These are phyloP conservation scores for Friedmanniomyces simplex DNA, from an alignment of 495 filamentous ascomycete species.

Conservation along the genomic window DNA sequence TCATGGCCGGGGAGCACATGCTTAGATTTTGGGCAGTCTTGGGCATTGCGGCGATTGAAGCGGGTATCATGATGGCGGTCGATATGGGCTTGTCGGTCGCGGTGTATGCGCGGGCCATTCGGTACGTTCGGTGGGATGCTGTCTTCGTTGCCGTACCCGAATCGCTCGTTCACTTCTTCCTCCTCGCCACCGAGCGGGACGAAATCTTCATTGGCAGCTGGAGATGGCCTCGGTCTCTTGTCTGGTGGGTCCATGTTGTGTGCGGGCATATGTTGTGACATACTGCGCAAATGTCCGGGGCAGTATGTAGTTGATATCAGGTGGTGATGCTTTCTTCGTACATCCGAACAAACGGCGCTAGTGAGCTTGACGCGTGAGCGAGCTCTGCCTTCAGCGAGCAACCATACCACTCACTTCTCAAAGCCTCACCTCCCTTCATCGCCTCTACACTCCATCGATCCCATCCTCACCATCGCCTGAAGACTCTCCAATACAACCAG, in stretches of 20 bases:
- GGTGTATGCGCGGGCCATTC: neutral
- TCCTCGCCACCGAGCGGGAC: conserved; percentile 7
- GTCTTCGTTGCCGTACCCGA: conserved; percentile 34
- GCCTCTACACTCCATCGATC: neutral
- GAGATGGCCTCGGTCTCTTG: conserved; percentile 11
- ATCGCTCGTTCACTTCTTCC: neutral
- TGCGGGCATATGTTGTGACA: neutral
- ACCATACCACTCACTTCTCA: neutral
- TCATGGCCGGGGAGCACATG: conserved; percentile 66
- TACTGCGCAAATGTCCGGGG: too few species aligned
- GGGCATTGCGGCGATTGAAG: conserved; percentile 46
- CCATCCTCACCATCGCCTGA: neutral
- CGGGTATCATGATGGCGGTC: neutral
- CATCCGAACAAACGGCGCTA: too few species aligned
- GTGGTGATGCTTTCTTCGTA: too few species aligned
- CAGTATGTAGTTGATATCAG: neutral
- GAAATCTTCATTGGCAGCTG: conserved; percentile 8
- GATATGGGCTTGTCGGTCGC: neutral
- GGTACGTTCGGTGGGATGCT: neutral
- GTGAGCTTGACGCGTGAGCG: neutral
- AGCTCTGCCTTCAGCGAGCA: conserved; percentile 2
- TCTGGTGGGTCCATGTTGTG: conserved; percentile 15
- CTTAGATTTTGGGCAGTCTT: conserved; percentile 74
- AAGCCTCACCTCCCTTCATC: neutral
- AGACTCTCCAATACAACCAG: neutral